phyloP scores from a whole-genome alignment of 768 basidiomycete species.

The Calocybe cyanea region DNA sequence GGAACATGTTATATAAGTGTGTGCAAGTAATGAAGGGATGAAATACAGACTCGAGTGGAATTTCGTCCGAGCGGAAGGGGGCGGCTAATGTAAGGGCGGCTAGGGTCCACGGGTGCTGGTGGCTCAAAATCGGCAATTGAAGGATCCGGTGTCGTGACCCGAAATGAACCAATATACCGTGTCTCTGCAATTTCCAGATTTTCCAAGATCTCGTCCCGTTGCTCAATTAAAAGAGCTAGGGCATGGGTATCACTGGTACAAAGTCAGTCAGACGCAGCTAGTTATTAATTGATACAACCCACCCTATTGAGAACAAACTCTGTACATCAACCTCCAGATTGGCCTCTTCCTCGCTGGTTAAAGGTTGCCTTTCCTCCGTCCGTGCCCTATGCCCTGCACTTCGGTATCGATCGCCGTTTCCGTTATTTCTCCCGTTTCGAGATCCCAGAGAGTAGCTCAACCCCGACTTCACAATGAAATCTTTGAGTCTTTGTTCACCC shows the following conservation, averaged over 20 bases:
- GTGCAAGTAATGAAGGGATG: neutral
- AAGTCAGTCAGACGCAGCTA: neutral
- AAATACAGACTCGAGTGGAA: slow-evolving; percentile 26
- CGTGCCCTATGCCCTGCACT: slow-evolving; percentile 26
- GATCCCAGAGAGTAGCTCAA: slow-evolving; percentile 55
- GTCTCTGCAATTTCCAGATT: slow-evolving; percentile 79
- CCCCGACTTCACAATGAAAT: slow-evolving; percentile 61
- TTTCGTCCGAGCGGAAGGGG: slow-evolving; percentile 51
- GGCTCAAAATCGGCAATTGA: slow-evolving; percentile 60
- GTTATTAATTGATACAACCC: slow-evolving; percentile 18
- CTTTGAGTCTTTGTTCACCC: slow-evolving; percentile 73
- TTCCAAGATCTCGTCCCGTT: slow-evolving; percentile 74
- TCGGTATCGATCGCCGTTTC: slow-evolving; percentile 23
- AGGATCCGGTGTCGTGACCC: slow-evolving; percentile 68
- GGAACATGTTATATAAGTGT: neutral
- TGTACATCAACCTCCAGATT: slow-evolving; percentile 61
- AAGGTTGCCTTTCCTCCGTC: slow-evolving; percentile 39
- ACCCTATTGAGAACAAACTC: slow-evolving; percentile 76
- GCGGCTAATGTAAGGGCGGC: slow-evolving; percentile 61
- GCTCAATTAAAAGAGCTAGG: slow-evolving; percentile 66
- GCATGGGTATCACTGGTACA: slow-evolving; percentile 60
- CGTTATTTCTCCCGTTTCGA: slow-evolving; percentile 23
- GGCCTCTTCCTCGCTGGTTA: slow-evolving; percentile 39
- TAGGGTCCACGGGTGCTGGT: slow-evolving; percentile 34
- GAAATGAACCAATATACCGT: slow-evolving; percentile 73